Conservation (phyloP, 805 yeast species). For the Nakazawaea molendinolei region DNA sequence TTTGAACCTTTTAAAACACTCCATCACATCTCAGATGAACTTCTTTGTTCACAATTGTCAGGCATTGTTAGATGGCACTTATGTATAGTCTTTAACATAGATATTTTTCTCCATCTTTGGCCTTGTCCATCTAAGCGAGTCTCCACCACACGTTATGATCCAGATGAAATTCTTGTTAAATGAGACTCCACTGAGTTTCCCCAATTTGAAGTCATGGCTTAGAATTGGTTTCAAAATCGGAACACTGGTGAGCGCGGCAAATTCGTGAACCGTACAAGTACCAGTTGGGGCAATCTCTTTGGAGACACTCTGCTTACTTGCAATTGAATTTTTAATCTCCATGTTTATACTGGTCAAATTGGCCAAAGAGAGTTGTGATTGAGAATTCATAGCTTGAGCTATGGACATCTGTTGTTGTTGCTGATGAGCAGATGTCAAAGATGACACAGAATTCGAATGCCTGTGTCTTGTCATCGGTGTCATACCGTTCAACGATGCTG, state of each 20-base stretch:
- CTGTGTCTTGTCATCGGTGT: background rate
- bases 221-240: slow-evolving; percentile 28
- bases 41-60: slow-evolving; percentile 20
- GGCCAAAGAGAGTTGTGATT: slow-evolving; percentile 14
- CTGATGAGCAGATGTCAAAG: slow-evolving; percentile 20
- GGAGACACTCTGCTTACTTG: slow-evolving; percentile 1
- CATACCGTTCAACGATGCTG: background rate
- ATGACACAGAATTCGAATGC: slow-evolving; percentile 22
- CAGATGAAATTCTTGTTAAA: slow-evolving; percentile 27
- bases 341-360: slow-evolving; percentile 10
- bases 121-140: slow-evolving; percentile 32
- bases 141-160: slow-evolving; percentile 31
- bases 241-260: slow-evolving; percentile 18
- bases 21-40: slow-evolving; percentile 26
- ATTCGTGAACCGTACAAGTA: slow-evolving; percentile 17
- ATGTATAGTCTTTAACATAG: background rate
- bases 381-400: slow-evolving; percentile 22
- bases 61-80: background rate
- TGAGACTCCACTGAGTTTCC: slow-evolving; percentile 25
- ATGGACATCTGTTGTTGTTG: slow-evolving; percentile 19
- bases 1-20: slow-evolving; percentile 13
- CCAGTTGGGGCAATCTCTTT: slow-evolving; percentile 6
- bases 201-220: slow-evolving; percentile 24
- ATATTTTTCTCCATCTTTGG: slow-evolving; percentile 1
- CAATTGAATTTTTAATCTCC: background rate